Evolutionary conservation across 148 eudicot genomes (phyloP).

Genomic region (Selenicereus undatus): DNA sequence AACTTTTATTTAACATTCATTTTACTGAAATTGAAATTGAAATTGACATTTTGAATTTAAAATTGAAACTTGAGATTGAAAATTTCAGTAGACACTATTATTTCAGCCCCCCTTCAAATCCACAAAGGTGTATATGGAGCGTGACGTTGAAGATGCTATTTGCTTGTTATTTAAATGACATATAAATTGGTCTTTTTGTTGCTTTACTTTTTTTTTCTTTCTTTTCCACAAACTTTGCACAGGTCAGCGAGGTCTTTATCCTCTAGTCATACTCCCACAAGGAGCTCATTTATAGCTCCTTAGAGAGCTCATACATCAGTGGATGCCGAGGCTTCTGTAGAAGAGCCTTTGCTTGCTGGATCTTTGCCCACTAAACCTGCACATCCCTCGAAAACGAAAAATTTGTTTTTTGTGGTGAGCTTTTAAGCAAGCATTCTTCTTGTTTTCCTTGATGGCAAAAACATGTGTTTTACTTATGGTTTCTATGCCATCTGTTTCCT

Average conservation of each 20-base stretch:
- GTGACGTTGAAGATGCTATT: not conserved
- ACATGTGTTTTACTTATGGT: not conserved
- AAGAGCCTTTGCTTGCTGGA: slow-evolving; percentile 59
- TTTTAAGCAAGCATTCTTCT: slow-evolving; percentile 6
- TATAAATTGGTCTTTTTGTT: not conserved
- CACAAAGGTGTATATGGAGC: not conserved
- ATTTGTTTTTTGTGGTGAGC: slow-evolving; percentile 65
- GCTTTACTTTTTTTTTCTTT: not conserved
- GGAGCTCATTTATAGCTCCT: slow-evolving; percentile 35
- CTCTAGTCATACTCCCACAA: slow-evolving; percentile 54
- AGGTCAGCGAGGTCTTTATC: slow-evolving; percentile 79
- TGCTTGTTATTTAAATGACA: not conserved
- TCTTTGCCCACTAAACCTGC: slow-evolving; percentile 32
- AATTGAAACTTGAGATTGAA: too few species aligned
- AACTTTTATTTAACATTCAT: too few species aligned
- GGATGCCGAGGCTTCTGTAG: slow-evolving; percentile 25
- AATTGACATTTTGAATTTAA: too few species aligned
- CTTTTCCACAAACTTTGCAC: not conserved
- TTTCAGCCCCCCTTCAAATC: too few species aligned
- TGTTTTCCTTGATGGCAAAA: not conserved
- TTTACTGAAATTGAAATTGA: too few species aligned
- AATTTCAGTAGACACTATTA: too few species aligned
- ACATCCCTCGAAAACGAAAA: slow-evolving; percentile 41
- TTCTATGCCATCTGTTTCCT: not conserved
- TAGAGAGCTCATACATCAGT: slow-evolving; percentile 25